These are phyloP conservation scores for Abelmoschus esculentus DNA, from an alignment of 345 rosid species.

Conservation along the genomic window DNA sequence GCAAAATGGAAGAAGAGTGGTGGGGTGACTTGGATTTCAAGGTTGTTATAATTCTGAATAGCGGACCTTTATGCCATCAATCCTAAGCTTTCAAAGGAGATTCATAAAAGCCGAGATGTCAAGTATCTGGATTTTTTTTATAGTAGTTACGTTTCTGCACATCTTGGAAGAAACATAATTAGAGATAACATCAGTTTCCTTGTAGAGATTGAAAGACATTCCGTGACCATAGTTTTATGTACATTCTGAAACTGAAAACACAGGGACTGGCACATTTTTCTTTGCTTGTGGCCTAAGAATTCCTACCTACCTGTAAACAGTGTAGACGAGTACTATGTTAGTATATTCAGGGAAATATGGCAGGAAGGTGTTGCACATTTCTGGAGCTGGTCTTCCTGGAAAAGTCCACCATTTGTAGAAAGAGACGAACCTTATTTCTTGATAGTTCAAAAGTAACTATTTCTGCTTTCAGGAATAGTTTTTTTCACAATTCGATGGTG, in stretches of 20 bases:
- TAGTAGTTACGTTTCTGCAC: background rate
- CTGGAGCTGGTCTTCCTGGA: background rate
- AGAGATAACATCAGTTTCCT: background rate
- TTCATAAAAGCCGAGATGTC: background rate
- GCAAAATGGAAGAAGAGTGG: background rate
- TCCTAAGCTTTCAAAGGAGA: background rate
- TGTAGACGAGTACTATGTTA: background rate
- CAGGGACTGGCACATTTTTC: background rate
- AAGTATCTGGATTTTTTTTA: background rate
- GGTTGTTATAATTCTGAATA: background rate
- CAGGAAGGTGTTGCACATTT: background rate
- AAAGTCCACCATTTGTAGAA: background rate
- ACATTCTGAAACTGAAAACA: background rate
- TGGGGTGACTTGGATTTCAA: too few relatives aligned
- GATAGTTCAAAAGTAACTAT: background rate
- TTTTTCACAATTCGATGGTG: slow-evolving; percentile 98
- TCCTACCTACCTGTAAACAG: background rate
- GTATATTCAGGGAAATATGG: background rate
- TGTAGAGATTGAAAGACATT: background rate
- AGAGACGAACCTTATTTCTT: background rate
- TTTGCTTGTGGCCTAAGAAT: background rate
- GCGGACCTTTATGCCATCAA: background rate
- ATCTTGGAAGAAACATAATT: background rate
- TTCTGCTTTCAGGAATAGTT: slow-evolving; percentile 54
- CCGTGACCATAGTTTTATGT: background rate